These are phyloP conservation scores for Colletotrichum lupini DNA, from an alignment of 2,329 filamentous ascomycete species.

Conservation along the genomic window DNA sequence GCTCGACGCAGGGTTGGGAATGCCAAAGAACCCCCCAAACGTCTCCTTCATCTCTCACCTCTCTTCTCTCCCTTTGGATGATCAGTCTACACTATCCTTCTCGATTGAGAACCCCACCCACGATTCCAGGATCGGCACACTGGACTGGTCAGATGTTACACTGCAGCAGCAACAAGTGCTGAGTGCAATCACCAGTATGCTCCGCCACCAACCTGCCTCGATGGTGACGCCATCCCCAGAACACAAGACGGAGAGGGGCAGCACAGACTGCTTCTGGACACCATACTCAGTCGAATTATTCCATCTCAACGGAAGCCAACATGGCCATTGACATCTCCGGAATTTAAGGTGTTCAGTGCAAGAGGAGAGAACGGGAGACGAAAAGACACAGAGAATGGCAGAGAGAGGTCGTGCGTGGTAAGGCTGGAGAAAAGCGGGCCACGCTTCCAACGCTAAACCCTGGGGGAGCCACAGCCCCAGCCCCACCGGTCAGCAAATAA, in stretches of 20 bases:
- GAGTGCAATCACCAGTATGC: neutral
- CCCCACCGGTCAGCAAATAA: constrained; percentile 24
- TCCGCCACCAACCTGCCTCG: constrained; percentile 5
- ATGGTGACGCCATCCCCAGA: neutral
- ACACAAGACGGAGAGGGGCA: neutral
- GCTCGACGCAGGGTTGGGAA: constrained; percentile 6
- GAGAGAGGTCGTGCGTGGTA: constrained; percentile 4
- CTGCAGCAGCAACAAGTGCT: neutral
- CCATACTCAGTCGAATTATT: too few relatives aligned
- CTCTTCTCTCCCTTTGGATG: constrained; percentile 11
- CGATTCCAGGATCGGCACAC: neutral
- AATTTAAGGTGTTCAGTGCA: neutral
- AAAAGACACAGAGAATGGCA: neutral
- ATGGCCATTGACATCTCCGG: too few relatives aligned
- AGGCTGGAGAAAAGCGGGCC: constrained; percentile 25
- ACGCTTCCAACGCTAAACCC: neutral
- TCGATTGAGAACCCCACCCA: neutral
- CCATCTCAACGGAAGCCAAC: too few relatives aligned
- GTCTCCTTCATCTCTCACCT: constrained; percentile 2
- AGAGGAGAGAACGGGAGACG: neutral
- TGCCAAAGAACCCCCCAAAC: neutral
- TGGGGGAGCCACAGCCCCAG: neutral
- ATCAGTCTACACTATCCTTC: neutral
- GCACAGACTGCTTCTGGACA: too few relatives aligned
- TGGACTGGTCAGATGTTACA: constrained; percentile 2